Base-by-base conservation (phyloP, 164 flowering plant species). In the Protea cynaroides region DNA sequence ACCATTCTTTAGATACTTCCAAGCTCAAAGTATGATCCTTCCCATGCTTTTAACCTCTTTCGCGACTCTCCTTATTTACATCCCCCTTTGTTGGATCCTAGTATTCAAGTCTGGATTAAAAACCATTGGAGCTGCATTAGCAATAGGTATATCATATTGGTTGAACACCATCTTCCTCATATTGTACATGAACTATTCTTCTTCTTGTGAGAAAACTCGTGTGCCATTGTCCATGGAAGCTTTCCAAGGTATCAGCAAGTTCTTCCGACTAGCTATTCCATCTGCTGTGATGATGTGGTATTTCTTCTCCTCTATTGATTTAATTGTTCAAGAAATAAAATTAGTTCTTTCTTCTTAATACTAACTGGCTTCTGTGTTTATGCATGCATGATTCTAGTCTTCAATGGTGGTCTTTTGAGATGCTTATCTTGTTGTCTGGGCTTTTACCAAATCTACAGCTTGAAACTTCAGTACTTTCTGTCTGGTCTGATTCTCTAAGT, bases 221-320 rank as follows among this genome's bases (percentile, higher is more conserved):
- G 77, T 74, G 7, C 80, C 85, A 6, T 19, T 85, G 18, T 79
- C 96, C 1, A 77, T 65, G 76, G 94, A 87, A 60, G 61, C 85
- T 0, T 81, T 90, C 58, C 66, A 49, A 8, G 91, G 87, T 22
- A 72, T 89, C 8, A 44, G 72, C 23, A 80, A 81, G 65, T 90
- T 90, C 71, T 82, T 89, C 47, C 76, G 80, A 8, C 78, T 84
- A 9, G 96, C 97, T 8, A 25, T 94, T 34, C 93, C 98, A 74
- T 94, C 98, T 49, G 85, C 92, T 50, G 69, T 81, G 6, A 93
- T 93, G 98, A 70, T 83, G 36, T 90, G 97, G 98, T 90, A 80
- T 70, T 18, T 36, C 11, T 38, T 29, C 65, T 23, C 38, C 58
- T 61, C 6, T 24, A 17, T 1, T 38, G 17, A 23, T 40, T 40